Conservation (phyloP, 2,329 filamentous ascomycete species). For the Diaporthe velutina region DNA sequence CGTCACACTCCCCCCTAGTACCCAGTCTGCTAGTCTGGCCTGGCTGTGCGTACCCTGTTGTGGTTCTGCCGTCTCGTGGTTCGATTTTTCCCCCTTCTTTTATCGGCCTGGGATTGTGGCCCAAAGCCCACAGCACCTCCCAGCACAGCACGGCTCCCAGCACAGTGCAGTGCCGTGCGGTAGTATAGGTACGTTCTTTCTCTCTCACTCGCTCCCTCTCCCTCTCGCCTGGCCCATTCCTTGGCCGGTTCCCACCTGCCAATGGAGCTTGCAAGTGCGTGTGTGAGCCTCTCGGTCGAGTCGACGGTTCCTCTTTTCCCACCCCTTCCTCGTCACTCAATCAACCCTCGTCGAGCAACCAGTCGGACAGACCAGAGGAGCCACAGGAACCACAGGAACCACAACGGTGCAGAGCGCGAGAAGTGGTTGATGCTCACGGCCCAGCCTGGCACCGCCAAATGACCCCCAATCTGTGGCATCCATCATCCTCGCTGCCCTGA, state of each 20-base stretch:
- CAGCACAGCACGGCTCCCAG: constrained; percentile 19
- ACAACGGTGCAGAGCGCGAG: constrained; percentile 16
- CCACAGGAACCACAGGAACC: constrained; percentile 21
- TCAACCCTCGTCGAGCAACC: constrained; percentile 11
- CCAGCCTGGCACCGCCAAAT: constrained; percentile 33
- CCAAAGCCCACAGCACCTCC: constrained; percentile 14
- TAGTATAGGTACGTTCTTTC: constrained; percentile 22
- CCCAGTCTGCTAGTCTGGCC: constrained; percentile 5
- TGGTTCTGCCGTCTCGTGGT: neutral
- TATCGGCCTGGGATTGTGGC: constrained; percentile 22
- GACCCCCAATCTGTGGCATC: constrained; percentile 31
- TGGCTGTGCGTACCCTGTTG: constrained; percentile 12
- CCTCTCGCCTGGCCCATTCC: constrained; percentile 29
- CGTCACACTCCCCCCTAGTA: constrained; percentile 20
- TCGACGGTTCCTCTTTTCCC: constrained; percentile 9
- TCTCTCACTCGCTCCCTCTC: neutral
- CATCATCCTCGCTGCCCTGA: constrained; percentile 31
- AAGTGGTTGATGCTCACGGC: constrained; percentile 20
- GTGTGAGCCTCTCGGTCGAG: constrained; percentile 16
- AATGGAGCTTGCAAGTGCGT: constrained; percentile 31
- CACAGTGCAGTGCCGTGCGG: constrained; percentile 24
- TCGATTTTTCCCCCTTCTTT: neutral
- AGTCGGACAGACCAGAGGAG: constrained; percentile 19
- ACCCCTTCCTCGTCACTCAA: neutral
- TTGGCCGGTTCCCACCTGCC: constrained; percentile 23